Conservation (phyloP, 2,329 filamentous ascomycete species). For the Aspergillus sp. region DNA sequence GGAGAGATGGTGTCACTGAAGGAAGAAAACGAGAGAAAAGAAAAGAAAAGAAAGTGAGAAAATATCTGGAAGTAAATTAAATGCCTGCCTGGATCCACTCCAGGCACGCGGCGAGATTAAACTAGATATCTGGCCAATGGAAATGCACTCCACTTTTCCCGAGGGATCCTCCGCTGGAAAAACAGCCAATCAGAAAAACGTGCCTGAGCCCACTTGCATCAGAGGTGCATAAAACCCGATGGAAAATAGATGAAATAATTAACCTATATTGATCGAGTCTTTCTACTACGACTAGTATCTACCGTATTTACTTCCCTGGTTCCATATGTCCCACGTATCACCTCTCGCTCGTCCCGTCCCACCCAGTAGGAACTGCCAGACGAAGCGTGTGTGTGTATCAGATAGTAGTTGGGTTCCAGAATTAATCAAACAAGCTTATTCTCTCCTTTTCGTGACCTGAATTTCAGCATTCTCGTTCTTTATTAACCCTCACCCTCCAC, state of each 20-base stretch:
- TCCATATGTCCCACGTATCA: too few species aligned
- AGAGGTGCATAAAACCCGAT: background rate
- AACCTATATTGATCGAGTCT: too few species aligned
- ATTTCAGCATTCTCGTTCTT: background rate
- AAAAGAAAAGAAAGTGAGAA: background rate
- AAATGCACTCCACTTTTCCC: too few species aligned
- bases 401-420: conserved; percentile 1
- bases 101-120: conserved; percentile 8
- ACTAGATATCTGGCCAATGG: background rate
- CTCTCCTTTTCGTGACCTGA: background rate
- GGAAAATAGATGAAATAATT: background rate
- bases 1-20: background rate
- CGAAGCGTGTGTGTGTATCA: too few species aligned
- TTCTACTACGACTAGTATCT: too few species aligned
- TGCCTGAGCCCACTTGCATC: background rate
- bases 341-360: too few species aligned
- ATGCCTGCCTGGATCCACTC: background rate
- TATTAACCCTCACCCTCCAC: background rate
- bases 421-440: conserved; percentile 14
- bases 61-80: background rate
- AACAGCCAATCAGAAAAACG: background rate
- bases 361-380: too few species aligned
- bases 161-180: background rate
- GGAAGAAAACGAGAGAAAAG: background rate
- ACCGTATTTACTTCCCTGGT: too few species aligned